phyloP scores from a whole-genome alignment of 805 yeast genomes.

The Torulaspora quercuum region DNA sequence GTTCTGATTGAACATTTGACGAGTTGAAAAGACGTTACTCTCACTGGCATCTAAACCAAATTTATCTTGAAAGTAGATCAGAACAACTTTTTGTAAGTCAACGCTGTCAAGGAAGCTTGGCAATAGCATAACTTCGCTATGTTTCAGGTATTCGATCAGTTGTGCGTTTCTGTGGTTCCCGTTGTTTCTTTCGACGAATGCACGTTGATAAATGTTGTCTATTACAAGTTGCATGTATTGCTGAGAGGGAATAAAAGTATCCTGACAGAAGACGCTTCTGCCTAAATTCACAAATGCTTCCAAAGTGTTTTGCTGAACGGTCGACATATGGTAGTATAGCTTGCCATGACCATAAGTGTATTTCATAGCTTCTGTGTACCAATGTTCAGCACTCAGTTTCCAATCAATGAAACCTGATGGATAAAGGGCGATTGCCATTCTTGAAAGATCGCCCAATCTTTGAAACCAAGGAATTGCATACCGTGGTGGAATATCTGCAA shows the following conservation, averaged over 20 bases:
- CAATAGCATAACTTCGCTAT: slow-evolving; percentile 62
- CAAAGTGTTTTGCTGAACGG: slow-evolving; percentile 67
- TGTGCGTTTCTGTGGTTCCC: slow-evolving; percentile 32
- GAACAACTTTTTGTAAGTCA: slow-evolving; percentile 56
- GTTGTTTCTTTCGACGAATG: slow-evolving; percentile 40
- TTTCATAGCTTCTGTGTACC: slow-evolving; percentile 74
- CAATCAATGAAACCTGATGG: slow-evolving; percentile 80
- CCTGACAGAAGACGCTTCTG: slow-evolving; percentile 72
- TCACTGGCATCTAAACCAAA: slow-evolving; percentile 65
- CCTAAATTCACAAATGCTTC: slow-evolving; percentile 80
- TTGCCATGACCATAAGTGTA: slow-evolving; percentile 81
- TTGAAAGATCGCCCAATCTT: slow-evolving; percentile 76
- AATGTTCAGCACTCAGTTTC: slow-evolving; percentile 76
- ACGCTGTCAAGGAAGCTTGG: slow-evolving; percentile 53
- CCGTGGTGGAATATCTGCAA: slow-evolving; percentile 38
- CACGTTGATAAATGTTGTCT: slow-evolving; percentile 64
- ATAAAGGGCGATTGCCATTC: slow-evolving; percentile 85
- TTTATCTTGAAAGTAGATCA: slow-evolving; percentile 58
- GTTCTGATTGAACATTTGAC: slow-evolving; percentile 40
- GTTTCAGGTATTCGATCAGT: slow-evolving; percentile 42
- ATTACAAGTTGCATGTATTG: slow-evolving; percentile 75
- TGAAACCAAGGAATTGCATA: slow-evolving; percentile 62
- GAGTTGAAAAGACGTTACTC: slow-evolving; percentile 54
- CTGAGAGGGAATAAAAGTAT: slow-evolving; percentile 79
- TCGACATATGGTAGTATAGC: slow-evolving; percentile 80